Evolutionary conservation across 148 eudicot species (phyloP).

Genomic region (Suaeda aralocaspica): DNA sequence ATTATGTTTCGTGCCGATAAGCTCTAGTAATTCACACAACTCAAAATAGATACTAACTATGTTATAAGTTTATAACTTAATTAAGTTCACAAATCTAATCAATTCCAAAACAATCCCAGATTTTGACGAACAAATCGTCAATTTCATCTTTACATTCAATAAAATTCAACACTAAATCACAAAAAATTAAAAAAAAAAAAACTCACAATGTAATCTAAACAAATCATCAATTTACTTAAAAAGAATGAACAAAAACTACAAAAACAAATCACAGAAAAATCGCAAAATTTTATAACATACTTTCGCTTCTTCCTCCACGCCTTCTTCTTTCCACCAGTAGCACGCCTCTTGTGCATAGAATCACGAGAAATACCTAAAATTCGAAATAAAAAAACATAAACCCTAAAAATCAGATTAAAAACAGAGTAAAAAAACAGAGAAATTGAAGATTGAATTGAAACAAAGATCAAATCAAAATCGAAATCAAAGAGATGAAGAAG

Average conservation of each 20-base stretch:
- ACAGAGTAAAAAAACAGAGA: too few species aligned
- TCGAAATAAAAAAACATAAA: too few species aligned
- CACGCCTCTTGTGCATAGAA: constrained; percentile 75
- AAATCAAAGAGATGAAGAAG: too few species aligned
- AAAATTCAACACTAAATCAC: not conserved
- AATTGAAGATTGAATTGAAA: too few species aligned
- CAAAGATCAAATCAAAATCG: too few species aligned
- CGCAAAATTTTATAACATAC: constrained; percentile 23
- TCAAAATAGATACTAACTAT: too few species aligned
- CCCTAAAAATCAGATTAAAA: too few species aligned
- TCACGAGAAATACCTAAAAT: constrained; percentile 56
- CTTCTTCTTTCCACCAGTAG: constrained; percentile 73
- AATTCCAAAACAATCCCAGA: not conserved
- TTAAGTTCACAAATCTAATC: not conserved
- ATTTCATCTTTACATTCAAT: not conserved
- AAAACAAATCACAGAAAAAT: not conserved
- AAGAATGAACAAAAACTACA: not conserved
- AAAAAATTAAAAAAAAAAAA: not conserved
- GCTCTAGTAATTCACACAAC: too few species aligned
- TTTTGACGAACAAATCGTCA: not conserved
- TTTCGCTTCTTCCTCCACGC: constrained; percentile 76
- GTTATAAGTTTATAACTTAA: too few species aligned
- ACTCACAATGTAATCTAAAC: not conserved
- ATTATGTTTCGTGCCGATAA: too few species aligned
- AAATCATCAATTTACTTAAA: not conserved